These are phyloP conservation scores for Microascus cirrosus DNA, from an alignment of 2,329 filamentous ascomycete species.

Conservation along the genomic window DNA sequence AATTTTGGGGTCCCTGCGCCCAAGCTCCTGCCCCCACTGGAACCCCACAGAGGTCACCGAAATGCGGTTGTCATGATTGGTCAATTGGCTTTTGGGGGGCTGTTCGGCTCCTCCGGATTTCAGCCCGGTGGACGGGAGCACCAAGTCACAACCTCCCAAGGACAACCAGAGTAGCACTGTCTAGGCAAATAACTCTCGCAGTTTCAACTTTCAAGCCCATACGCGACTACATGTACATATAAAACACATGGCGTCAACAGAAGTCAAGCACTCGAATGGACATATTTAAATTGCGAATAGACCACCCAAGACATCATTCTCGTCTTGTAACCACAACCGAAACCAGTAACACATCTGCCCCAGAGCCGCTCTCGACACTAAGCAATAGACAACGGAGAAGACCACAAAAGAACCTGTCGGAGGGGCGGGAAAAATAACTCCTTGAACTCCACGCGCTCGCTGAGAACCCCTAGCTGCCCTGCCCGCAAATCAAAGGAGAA, in stretches of 20 bases:
- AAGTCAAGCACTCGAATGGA: neutral
- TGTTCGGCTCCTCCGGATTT: neutral
- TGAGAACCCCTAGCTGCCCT: neutral
- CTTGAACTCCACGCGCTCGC: constrained; percentile 4
- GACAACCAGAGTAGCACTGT: too few species aligned
- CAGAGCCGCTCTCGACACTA: neutral
- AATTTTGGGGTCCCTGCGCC: neutral
- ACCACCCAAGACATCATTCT: neutral
- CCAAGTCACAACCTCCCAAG: too few species aligned
- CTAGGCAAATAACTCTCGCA: too few species aligned
- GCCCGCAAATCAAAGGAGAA: neutral
- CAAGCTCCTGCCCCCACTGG: neutral
- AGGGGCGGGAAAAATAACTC: neutral
- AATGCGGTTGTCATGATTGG: neutral
- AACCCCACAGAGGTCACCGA: constrained; percentile 2
- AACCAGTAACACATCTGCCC: neutral
- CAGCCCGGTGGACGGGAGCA: neutral
- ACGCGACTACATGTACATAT: too few species aligned
- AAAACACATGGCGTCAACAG: too few species aligned
- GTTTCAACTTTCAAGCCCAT: too few species aligned
- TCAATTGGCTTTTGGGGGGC: neutral
- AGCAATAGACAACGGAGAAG: neutral
- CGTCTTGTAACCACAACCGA: neutral
- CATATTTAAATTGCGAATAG: neutral
- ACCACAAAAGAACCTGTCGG: neutral